Base-by-base conservation (phyloP, 2,329 filamentous ascomycete species). In the Aotearoamyces nothofagi region DNA sequence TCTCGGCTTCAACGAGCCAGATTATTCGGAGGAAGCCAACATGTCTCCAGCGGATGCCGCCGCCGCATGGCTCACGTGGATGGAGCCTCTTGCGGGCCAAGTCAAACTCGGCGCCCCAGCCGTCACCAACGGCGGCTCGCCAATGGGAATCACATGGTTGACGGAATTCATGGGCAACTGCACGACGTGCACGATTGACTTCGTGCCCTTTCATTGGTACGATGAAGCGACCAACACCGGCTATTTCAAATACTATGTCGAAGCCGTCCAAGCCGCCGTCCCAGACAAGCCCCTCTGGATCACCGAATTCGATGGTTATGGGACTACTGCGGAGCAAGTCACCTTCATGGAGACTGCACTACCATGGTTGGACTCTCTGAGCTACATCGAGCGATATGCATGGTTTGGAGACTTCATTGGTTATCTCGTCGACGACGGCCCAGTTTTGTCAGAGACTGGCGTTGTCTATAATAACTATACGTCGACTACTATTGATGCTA, bases 1-100 rank as follows among this genome's bases (percentile, higher is more conserved):
- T 30, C 61, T 78, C 44, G 61, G 63, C 49, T 78, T 78, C 65
- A 79, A 78, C 60, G 74, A 79, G 60, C 69, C 68, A 26, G 74
- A 79, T 49, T 61, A 62, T 37, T 39, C 41, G 11, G 46, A 46
- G 13, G 71, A 78, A 52, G 56, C 67, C 42, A 65, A 72, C 57
- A 14, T 32, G 9, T 20, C 31, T 17, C 12, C 35, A 4, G 33
- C 36, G 24, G 40, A 41, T 8, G 58, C 56, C n/a, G 57, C 51
- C 5, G 33, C 37, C 6, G 50, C 44, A 6, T 60, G 52, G 40
- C 46, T 42, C 33, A 36, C 40, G n/a, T 53, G 53, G 43, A 56
- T 61, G 47, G 43, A 55, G 34, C 56, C 53, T 4, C 56, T 54
- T 37, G 43, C 45, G 14, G 50, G 50, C 31, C 40, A 51, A 31